Conservation (phyloP, 2,329 filamentous ascomycete genomes). For the Microascus cirrosus region DNA sequence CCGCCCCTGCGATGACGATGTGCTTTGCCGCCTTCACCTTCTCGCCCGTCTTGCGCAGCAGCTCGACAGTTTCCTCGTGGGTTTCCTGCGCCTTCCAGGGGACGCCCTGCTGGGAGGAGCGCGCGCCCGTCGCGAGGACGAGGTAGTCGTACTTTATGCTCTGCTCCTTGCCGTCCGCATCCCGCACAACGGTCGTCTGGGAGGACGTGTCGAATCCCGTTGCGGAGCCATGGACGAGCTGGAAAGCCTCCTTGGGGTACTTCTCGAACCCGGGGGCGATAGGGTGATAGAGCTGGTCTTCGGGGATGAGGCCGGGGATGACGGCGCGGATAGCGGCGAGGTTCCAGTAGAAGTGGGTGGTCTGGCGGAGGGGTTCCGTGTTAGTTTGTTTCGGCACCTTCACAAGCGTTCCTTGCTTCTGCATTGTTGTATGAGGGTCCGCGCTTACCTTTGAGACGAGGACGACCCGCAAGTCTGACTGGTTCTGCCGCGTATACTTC, state of each 20-base stretch:
- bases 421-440: no score
- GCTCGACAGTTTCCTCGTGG: slow-evolving; percentile 29
- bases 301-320: slow-evolving; percentile 34
- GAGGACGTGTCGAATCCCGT: slow-evolving; percentile 24
- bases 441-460: slow-evolving; percentile 40
- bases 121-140: slow-evolving; percentile 44
- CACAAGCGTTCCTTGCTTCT: not conserved
- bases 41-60: slow-evolving; percentile 27
- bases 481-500: slow-evolving; percentile 33
- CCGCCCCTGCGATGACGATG: slow-evolving; percentile 45
- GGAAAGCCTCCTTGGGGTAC: slow-evolving; percentile 35
- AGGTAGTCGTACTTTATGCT: slow-evolving; percentile 41
- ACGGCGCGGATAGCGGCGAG: slow-evolving; percentile 44
- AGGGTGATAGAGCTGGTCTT: slow-evolving; percentile 37
- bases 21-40: slow-evolving; percentile 32
- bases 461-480: slow-evolving; percentile 39
- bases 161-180: slow-evolving; percentile 14
- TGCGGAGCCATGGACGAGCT: slow-evolving; percentile 40
- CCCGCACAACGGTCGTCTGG: slow-evolving; percentile 29
- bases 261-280: slow-evolving; percentile 36
- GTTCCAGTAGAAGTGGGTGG: slow-evolving; percentile 49
- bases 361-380: slow-evolving; percentile 20
- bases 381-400: not conserved
- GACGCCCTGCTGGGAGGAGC: slow-evolving; percentile 22
- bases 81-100: slow-evolving; percentile 42